Evolutionary conservation across 139 green algal genomes (phyloP).

Genomic region (Tetradesmus lagerheimii): DNA sequence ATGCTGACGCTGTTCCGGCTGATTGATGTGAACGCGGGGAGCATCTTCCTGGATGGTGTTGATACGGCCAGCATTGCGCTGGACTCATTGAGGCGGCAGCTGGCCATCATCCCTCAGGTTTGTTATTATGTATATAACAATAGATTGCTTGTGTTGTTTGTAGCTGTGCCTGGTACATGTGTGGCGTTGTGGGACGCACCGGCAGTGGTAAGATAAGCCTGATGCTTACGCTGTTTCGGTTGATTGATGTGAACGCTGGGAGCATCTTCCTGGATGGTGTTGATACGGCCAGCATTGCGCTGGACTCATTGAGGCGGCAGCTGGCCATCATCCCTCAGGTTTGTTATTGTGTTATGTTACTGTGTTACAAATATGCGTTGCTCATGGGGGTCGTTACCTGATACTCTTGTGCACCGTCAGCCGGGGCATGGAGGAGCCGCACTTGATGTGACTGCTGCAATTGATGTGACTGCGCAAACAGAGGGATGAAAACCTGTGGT

Average conservation of each 20-base stretch:
- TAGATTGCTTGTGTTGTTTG: no score
- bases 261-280: slow-evolving; percentile 80
- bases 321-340: slow-evolving; percentile 88
- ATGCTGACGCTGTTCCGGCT: slow-evolving; percentile 89
- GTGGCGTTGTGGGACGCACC: slow-evolving; percentile 84
- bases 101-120: slow-evolving; percentile 88
- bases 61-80: slow-evolving; percentile 78
- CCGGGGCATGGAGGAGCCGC: no score
- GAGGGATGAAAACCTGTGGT: no score
- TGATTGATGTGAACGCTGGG: slow-evolving; percentile 82
- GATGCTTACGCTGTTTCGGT: slow-evolving; percentile 85
- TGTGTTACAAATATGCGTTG: no score
- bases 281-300: slow-evolving; percentile 72
- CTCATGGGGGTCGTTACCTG: no score
- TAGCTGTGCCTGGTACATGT: no score
- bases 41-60: slow-evolving; percentile 80
- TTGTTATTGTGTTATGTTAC: not conserved
- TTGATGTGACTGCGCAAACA: no score
- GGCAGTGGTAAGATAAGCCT: slow-evolving; percentile 85
- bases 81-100: slow-evolving; percentile 77
- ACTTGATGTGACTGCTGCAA: no score
- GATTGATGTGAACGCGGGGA: slow-evolving; percentile 77
- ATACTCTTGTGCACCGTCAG: no score
- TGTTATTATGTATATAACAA: not conserved
- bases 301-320: slow-evolving; percentile 81